These are phyloP conservation scores for cucumber (Cucumis sativus) DNA, from an alignment of 306 rosid species.

Conservation along the genomic window DNA sequence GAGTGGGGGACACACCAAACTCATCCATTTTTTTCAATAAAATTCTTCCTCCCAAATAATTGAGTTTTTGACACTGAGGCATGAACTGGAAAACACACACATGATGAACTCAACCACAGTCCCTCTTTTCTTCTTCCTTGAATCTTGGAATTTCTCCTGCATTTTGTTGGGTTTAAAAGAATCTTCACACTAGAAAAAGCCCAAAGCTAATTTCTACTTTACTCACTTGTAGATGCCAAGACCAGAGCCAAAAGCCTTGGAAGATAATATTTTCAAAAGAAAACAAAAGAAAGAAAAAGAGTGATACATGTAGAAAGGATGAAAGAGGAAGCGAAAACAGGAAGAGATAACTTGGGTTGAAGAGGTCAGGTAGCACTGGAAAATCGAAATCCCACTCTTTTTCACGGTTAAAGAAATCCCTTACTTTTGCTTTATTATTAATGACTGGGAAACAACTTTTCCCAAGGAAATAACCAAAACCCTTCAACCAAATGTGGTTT, in stretches of 20 bases:
- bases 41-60: constrained; percentile 25
- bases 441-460: too few relatives aligned
- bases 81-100: neutral
- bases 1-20: constrained; percentile 55
- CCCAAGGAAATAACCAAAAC: too few relatives aligned
- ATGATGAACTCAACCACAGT: neutral
- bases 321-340: too few relatives aligned
- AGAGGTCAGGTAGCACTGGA: too few relatives aligned
- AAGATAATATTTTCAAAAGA: too few relatives aligned
- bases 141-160: neutral
- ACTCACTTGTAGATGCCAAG: constrained; percentile 39
- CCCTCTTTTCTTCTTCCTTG: neutral
- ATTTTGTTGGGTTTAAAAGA: neutral
- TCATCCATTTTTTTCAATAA: constrained; percentile 7
- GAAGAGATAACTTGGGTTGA: too few relatives aligned
- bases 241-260: constrained; percentile 58
- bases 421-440: too few relatives aligned
- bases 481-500: too few relatives aligned
- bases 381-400: too few relatives aligned
- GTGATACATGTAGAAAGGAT: too few relatives aligned
- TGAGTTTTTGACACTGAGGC: constrained; percentile 5
- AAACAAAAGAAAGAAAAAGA: too few relatives aligned
- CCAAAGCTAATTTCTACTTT: neutral
- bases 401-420: too few relatives aligned
- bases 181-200: neutral